Evolutionary conservation across 345 rosid species (phyloP), one percentile per base, ranked within the genome.

Genomic region (Rhodamnia rubescens): DNA sequence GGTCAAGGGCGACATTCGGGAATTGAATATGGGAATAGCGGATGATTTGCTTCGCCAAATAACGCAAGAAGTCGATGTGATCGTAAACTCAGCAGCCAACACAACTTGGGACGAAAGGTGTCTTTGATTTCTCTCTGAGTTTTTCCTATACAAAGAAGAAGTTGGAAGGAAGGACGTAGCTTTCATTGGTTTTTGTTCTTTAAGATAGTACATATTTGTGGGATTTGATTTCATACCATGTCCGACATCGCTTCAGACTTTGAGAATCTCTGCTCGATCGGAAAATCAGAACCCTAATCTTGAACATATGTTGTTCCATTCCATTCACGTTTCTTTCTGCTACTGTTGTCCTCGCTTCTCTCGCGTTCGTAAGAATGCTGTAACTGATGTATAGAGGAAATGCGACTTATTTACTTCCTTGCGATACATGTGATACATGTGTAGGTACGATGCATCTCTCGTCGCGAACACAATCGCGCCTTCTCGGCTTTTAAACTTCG

Each of bases 61-160:
- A 16, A 58, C 85, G 9, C 54, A 53, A 80, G 86, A 87, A 36
- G 75, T 89, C 12, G 90, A 90, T 82, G 89, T 90, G 8, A 86
- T 90, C 14, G 18, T 90, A 26, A 86, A 87, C 64, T 90, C 92
- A 4, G 90, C 89, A 83, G 92, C 92, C 53, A 84, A 49, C 58
- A 88, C 89, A 2, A 55, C 81, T 29, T 84, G 84, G 6, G 84
- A 84, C 36, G 86, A 80, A n/a, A 84, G 86, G 84, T 81, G 74
- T 14, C 42, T 61, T 61, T 27, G 84, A 26, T 26, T 54, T 83
- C 57, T n/a, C n/a, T 32, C 24, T 11, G 51, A 49, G 74, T 29
- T 29, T 3, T 61, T 29, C 58, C 58, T 24, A 9, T 8, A 21
- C 26, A 22, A 55, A 55, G 12, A 55, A 21, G 58, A 55, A 55